Conservation (phyloP, 805 yeast species). For the Candida manassasensis region DNA sequence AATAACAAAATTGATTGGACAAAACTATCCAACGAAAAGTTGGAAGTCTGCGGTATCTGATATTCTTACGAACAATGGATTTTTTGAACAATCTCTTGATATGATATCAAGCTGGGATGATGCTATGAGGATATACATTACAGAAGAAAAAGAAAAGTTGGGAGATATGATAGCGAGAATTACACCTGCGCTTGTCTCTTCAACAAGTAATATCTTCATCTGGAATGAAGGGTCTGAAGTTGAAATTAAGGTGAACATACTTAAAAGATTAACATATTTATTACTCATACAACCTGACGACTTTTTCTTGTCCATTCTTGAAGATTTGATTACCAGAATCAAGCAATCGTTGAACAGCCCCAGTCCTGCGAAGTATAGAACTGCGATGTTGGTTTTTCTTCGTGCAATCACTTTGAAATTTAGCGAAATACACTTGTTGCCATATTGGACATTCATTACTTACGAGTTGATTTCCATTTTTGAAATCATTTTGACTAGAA, state of each 20-base stretch:
- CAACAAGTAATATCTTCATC: slow-evolving; percentile 58
- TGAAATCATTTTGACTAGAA: slow-evolving; percentile 25
- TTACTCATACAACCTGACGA: slow-evolving; percentile 60
- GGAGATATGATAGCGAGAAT: slow-evolving; percentile 31
- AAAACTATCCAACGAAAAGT: slow-evolving; percentile 35
- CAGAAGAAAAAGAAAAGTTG: slow-evolving; percentile 56
- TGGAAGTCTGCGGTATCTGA: slow-evolving; percentile 71
- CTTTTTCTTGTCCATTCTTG: slow-evolving; percentile 46
- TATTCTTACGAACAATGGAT: slow-evolving; percentile 52
- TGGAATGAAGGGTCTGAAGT: slow-evolving; percentile 68
- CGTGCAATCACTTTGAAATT: slow-evolving; percentile 63
- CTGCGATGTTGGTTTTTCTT: slow-evolving; percentile 51
- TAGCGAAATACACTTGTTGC: slow-evolving; percentile 57
- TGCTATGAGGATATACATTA: slow-evolving; percentile 60
- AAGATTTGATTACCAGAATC: slow-evolving; percentile 39
- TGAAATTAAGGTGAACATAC: slow-evolving; percentile 44
- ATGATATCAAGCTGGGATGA: slow-evolving; percentile 45
- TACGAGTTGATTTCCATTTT: slow-evolving; percentile 57
- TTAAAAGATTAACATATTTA: slow-evolving; percentile 63
- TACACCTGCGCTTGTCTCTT: slow-evolving; percentile 39
- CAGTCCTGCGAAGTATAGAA: slow-evolving; percentile 30
- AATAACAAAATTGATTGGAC: slow-evolving; percentile 39
- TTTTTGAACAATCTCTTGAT: slow-evolving; percentile 39
- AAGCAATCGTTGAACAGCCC: slow-evolving; percentile 24
- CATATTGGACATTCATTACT: slow-evolving; percentile 66